Base-by-base conservation (phyloP, 371 early-diverging fungal species). In the Mortierella polycephala region DNA sequence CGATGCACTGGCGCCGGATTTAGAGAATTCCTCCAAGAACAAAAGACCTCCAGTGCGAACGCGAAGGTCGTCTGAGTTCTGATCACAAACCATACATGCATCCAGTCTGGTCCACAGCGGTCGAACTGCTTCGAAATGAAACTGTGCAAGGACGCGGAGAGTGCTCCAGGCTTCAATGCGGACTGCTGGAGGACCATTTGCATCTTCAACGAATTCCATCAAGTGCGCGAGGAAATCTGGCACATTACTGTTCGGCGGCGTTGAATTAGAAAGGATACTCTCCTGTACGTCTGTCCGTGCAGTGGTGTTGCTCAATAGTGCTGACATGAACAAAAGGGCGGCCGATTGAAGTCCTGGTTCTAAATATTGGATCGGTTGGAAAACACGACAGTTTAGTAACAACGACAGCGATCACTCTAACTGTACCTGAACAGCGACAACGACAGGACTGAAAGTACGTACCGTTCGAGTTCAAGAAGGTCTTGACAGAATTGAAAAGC, bases 11-110 rank as follows among this genome's bases (percentile, higher is more conserved):
- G 63, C 51, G 5, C 66, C 67, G 1, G 73, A 49, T 23, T 79
- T 79, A 9, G 69, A 55, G 44, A 66, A 79, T 45, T 79, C 80
- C 11, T 73, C 74, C 52, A 79, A 37, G 23, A 79, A 73, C 49
- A 69, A 40, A 7, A 79, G 39, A 6, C 67, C 63, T 6, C 69
- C 73, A 7, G 80, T 60, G 13, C 73, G 57, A 9, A 69, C 52
- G 7, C 80, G 69, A 46, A 51, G 16, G 39, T 76, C 77, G 1
- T 67, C 68, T 13, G 46, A 13, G 12, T 47, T 51, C 37, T 50
- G 60, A 0, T 37, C 63, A 10, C 8, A 52, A 20, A 23, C 52
- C 42, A 79, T 40, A 1, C 60, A 57, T 5, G 23, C 50, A 41
- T 79, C 80, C 7, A 79, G 39, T n/a, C 60, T 52, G 20, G 56